phyloP scores from a whole-genome alignment of 805 yeast genomes.

The Saturnispora sanitii region DNA sequence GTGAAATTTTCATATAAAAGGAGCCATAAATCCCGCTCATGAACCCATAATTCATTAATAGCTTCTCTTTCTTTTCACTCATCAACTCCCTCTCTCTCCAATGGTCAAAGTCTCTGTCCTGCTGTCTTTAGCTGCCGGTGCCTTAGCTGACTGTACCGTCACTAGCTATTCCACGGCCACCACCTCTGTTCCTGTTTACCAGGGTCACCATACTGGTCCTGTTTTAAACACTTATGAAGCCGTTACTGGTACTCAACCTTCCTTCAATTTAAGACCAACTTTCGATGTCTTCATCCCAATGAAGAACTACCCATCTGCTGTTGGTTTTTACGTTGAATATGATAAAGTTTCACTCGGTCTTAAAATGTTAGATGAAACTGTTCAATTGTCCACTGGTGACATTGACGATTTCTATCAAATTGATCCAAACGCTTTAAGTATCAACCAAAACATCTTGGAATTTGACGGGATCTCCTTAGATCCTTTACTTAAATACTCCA shows the following conservation, averaged over 20 bases:
- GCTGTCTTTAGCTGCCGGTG: background rate
- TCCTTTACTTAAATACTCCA: slow-evolving; percentile 10
- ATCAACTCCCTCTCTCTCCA: background rate
- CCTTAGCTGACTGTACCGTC: slow-evolving; percentile 2
- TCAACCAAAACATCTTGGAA: slow-evolving; percentile 2
- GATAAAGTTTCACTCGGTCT: slow-evolving; percentile 2
- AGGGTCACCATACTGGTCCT: slow-evolving; percentile 13
- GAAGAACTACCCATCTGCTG: background rate
- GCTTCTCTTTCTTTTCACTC: background rate
- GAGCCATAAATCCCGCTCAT: background rate
- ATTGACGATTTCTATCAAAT: slow-evolving; percentile 8
- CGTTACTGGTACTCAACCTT: slow-evolving; percentile 11
- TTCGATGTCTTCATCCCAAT: slow-evolving; percentile 16
- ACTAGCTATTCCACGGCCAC: slow-evolving; percentile 8
- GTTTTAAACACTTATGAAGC: slow-evolving; percentile 12
- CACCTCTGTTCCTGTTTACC: slow-evolving; percentile 10
- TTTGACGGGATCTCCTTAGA: slow-evolving; percentile 13
- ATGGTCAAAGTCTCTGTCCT: background rate
- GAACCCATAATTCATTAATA: background rate
- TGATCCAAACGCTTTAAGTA: slow-evolving; percentile 7
- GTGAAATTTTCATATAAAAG: background rate
- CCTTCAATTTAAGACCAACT: slow-evolving; percentile 12
- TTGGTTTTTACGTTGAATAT: slow-evolving; percentile 9
- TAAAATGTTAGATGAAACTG: background rate
- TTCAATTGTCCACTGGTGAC: slow-evolving; percentile 11